Evolutionary conservation across 2,329 filamentous ascomycete genomes (phyloP), one percentile per base, ranked within the genome.

Genomic region (Neoscytalidium dimidiatum): DNA sequence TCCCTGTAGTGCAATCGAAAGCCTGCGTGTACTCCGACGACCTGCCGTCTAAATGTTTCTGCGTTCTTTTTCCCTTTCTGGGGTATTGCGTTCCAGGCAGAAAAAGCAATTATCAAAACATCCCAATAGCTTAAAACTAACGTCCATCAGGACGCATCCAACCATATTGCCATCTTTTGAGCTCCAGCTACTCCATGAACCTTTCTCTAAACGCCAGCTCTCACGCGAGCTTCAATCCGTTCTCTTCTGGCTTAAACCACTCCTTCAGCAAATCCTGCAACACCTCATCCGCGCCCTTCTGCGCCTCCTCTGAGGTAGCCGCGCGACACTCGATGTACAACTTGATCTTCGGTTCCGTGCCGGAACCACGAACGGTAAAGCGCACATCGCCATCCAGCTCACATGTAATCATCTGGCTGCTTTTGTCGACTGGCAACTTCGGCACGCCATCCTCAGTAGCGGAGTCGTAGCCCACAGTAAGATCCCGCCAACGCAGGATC

Each of bases 261-360:
- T 84, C 82, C 41, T 64, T 71, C 67, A 84, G 67, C 64, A 85
- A 68, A 73, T 81, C 79, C 17, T 73, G 68, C 57, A 81, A 69
- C n/a, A 84, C 81, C 46, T 78, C 78, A 23, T 81, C 71, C 4
- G 83, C 83, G 9, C 76, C 75, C 14, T 64, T 67, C 67, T 79
- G 81, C 13, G 83, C 83, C 58, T 75, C 74, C 21, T 76, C 76
- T 14, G 76, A 75, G 11, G 74, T 79, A 48, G 71, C 72, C 2
- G 76, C 81, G 60, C 75, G 79, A 48, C 79, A 82, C 67, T 85
- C 83, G 60, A 85, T 82, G 68, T 85, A 85, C 51, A 85, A 69
- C 73, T 90, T 90, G 67, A 90, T 87, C 79, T 90, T 90, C 0
- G 87, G 87, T 73, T 90, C 87, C 1, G 87, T 90, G 1, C 87